Evolutionary conservation across 306 rosid species (phyloP), one percentile per base, ranked within the genome.

Genomic region (Acacia acuminata): DNA sequence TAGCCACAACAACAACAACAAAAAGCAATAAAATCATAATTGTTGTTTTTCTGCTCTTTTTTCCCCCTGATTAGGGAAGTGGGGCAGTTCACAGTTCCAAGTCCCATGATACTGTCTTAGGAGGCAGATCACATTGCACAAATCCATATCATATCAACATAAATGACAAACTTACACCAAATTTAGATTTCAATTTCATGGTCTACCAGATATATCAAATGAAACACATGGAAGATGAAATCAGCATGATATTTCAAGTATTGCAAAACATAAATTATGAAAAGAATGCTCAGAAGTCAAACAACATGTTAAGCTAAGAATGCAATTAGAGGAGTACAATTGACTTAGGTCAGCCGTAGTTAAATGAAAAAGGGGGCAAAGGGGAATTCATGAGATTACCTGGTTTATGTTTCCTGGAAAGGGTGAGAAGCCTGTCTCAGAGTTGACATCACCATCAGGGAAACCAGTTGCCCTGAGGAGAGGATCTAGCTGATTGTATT

Each of bases 371-470:
- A 12, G 75, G 64, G 42, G 5, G 64, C 30, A 44, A 55, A 48
- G 56, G 30, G 4, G 42, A 60, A 79, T 50, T 72, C 40, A 68
- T 82, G 88, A 64, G 44, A 79, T 91, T 96, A 96, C 97, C 84
- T 94, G 99, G 87, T 96, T 94, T 83, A 96, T 96, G 81, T 96
- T 96, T 89, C 99, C 99, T 15, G 98, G 98, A 88, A 91, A 96
- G 17, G 94, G 99, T 77, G 98, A 96, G 84, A 82, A 94, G 85
- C 99, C 98, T 22, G 94, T 92, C 90, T 92, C 96, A 79, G 75
- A 27, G 82, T 96, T 96, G 86, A 84, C 93, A 81, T 96, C 99
- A 8, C 99, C 99, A 27, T 94, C 96, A 66, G 96, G 93, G 87
- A 84, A 70, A 83, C 94, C 94, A 82, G 98, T 94, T 80, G 98